A percentile compares a stretch with the other conserved stretches of the same genome.
phyloP scores from a whole-genome alignment of 495 filamentous ascomycete genomes.

The Jackrogersella minutella region DNA sequence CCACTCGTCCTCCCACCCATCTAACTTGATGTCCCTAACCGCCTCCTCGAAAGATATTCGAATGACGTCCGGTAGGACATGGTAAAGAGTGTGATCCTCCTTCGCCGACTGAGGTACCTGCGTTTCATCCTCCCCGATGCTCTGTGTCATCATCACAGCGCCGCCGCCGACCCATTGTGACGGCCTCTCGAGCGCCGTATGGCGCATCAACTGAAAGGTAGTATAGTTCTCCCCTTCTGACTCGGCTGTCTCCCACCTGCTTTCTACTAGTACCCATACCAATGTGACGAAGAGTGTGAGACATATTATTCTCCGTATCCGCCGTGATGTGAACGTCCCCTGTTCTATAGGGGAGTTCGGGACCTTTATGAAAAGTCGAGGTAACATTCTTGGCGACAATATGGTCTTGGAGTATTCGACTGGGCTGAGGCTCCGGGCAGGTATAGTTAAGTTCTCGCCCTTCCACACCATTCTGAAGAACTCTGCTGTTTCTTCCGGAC shows the following conservation, averaged over 20 bases:
- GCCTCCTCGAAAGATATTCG: conserved; percentile 52
- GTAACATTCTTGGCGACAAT: conserved; percentile 37
- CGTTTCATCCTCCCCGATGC: neutral
- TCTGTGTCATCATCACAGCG: conserved; percentile 28
- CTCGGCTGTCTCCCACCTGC: conserved; percentile 25
- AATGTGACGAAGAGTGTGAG: conserved; percentile 29
- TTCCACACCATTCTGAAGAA: conserved; percentile 32
- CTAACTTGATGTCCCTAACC: conserved; percentile 44
- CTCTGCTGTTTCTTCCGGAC: neutral
- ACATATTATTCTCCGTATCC: conserved; percentile 35
- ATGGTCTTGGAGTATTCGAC: conserved; percentile 28
- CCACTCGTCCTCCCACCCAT: conserved; percentile 56
- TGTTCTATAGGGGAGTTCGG: conserved; percentile 41
- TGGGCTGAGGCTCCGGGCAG: conserved; percentile 25
- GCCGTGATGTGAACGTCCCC: conserved; percentile 34
- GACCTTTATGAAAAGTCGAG: conserved; percentile 37
- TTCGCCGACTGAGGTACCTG: conserved; percentile 2
- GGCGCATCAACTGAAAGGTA: conserved; percentile 29
- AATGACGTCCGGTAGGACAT: conserved; percentile 49
- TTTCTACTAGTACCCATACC: conserved; percentile 32
- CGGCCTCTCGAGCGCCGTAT: conserved; percentile 25
- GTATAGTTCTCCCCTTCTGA: conserved; percentile 24
- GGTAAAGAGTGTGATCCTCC: conserved; percentile 23
- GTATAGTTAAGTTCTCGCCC: conserved; percentile 26
- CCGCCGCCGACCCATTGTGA: conserved; percentile 40